phyloP scores from a whole-genome alignment of 768 basidiomycete genomes.

The Rubroboletus pulcherrimus region DNA sequence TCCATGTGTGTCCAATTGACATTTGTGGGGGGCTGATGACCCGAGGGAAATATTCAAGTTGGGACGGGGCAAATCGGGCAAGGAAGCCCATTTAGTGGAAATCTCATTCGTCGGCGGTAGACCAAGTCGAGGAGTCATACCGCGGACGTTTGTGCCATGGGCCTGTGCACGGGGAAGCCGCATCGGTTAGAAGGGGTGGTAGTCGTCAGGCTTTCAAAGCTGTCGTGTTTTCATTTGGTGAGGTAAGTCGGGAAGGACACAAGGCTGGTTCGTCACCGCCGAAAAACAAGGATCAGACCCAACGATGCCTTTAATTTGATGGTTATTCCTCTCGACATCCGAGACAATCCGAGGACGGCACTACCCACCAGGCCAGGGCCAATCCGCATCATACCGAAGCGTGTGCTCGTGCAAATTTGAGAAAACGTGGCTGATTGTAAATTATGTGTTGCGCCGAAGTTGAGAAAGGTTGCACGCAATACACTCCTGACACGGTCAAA shows the following conservation, averaged over 20 bases:
- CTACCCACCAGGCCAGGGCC: too few species aligned
- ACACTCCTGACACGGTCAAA: not conserved
- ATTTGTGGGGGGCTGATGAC: not conserved
- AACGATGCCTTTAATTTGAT: not conserved
- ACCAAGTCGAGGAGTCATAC: not conserved
- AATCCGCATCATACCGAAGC: not conserved
- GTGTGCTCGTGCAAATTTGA: not conserved
- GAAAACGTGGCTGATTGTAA: not conserved
- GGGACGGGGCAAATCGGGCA: not conserved
- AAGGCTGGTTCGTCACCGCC: not conserved
- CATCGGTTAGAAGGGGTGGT: not conserved
- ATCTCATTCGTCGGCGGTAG: not conserved
- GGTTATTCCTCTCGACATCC: not conserved
- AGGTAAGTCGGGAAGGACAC: not conserved
- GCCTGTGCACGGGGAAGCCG: not conserved
- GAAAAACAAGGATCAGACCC: not conserved
- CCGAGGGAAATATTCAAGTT: not conserved
- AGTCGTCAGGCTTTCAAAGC: not conserved
- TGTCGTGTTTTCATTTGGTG: not conserved
- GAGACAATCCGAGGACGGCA: not conserved
- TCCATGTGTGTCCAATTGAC: not conserved
- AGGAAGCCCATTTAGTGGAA: not conserved
- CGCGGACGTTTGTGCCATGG: too few species aligned
- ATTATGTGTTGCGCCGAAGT: not conserved
- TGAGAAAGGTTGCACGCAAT: not conserved